Base-by-base conservation (phyloP, 768 basidiomycete species). In the Podaxis rugospora region DNA sequence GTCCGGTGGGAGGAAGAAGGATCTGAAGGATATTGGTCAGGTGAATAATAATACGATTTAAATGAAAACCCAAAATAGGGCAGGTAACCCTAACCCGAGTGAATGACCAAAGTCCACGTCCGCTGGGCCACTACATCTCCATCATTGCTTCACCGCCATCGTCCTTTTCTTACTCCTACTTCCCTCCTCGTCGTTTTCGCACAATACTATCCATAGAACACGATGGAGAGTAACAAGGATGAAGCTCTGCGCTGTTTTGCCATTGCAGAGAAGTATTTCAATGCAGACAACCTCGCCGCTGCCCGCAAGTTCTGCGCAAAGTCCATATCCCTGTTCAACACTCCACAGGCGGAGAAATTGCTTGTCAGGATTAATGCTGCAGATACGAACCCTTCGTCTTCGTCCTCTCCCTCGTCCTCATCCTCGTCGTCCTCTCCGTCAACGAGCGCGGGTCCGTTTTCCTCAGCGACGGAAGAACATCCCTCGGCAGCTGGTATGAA, bases 261-360 rank as follows among this genome's bases (percentile, higher is more conserved):
- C 51, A 92, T 97, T 64, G 89, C 95, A 2, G 85, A 86, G 69
- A 84, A 83, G 67, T 87, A 95, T 71, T 80, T 83, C 63, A 82
- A 87, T 57, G 78, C 85, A 49, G 86, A 84, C 51, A 93, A 95
- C 71, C 75, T 86, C 57, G 63, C 87, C 46, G 85, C 90, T 2
- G 93, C 95, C 1, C 85, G 88, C 70, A 93, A 92, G 72, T 95
- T 98, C 77, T 89, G 87, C 63, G 84, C 88, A 72, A 98, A 98
- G 75, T 93, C 90, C 10, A 83, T 94, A 62, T 77, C 87, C 5
- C 80, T 98, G 47, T 94, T 90, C 73, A 79, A 86, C 55, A 94
- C 93, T 0, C 80, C 86, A 9, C 87, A 93, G 71, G 95, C 89
- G 11, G 70, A 78, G 44, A 81, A 82, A 61, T 75, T 96, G 37